These are phyloP conservation scores for Penicillium verrucosum DNA, from an alignment of 2,329 filamentous ascomycete species.

Conservation along the genomic window DNA sequence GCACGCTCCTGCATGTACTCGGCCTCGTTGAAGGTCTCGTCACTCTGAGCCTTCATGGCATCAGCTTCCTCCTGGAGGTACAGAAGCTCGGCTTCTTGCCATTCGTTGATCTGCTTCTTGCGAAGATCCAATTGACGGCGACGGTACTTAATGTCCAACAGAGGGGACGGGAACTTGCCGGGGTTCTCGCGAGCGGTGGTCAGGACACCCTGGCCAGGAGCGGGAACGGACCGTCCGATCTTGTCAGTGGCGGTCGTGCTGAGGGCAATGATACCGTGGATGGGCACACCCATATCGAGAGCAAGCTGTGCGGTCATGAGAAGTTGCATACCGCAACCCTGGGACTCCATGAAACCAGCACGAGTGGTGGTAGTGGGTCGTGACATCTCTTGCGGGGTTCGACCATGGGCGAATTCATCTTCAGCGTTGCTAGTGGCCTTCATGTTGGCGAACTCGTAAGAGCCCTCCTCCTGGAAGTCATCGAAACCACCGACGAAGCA, in stretches of 20 bases:
- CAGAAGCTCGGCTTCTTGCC: constrained; percentile 92
- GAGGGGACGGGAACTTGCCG: constrained; percentile 88
- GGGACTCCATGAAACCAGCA: constrained; percentile 99
- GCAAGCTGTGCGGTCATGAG: constrained; percentile 97
- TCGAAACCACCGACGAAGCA: constrained; percentile 99
- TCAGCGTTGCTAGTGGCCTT: constrained; percentile 98
- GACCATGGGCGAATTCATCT: constrained; percentile 91
- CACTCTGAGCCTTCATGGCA: constrained; percentile 78
- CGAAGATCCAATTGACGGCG: constrained; percentile 91
- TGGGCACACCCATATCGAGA: constrained; percentile 96
- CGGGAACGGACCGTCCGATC: constrained; percentile 95
- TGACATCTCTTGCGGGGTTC: constrained; percentile 96
- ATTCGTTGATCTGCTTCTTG: constrained; percentile 90
- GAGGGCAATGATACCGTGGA: constrained; percentile 89
- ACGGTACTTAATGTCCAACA: constrained; percentile 96
- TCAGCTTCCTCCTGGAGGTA: constrained; percentile 90
- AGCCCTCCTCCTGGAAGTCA: constrained; percentile 98
- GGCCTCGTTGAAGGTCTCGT: constrained; percentile 69
- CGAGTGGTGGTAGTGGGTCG: constrained; percentile 93
- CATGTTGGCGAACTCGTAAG: constrained; percentile 99
- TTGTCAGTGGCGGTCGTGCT: constrained; percentile 98
- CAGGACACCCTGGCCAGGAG: constrained; percentile 92
- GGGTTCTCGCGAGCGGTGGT: constrained; percentile 89
- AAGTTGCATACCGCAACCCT: constrained; percentile 95
- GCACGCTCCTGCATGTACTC: constrained; percentile 85